Evolutionary conservation across 495 filamentous ascomycete genomes (phyloP).

Genomic region (Penicillium parvum): DNA sequence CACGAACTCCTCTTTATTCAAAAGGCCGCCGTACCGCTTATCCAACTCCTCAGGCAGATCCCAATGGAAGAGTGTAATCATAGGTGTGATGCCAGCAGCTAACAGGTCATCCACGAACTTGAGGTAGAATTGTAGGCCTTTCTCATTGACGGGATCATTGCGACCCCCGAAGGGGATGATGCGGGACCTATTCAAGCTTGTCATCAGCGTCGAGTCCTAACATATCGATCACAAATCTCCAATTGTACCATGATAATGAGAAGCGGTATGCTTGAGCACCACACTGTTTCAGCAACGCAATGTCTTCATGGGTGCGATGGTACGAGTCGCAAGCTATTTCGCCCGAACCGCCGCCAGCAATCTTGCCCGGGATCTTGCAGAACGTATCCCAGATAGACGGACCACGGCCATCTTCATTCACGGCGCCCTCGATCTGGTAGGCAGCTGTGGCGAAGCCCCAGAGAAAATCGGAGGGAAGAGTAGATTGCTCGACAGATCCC

Average conservation of each 20-base stretch:
- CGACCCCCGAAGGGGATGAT: slow-evolving; percentile 60
- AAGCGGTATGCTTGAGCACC: slow-evolving; percentile 67
- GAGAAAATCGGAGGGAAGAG: slow-evolving; percentile 67
- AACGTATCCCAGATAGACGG: slow-evolving; percentile 78
- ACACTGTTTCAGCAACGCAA: slow-evolving; percentile 62
- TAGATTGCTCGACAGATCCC: slow-evolving; percentile 29
- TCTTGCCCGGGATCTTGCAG: slow-evolving; percentile 68
- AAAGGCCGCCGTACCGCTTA: slow-evolving; percentile 47
- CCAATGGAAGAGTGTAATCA: slow-evolving; percentile 53
- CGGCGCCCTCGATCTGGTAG: slow-evolving; percentile 74
- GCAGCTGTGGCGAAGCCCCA: slow-evolving; percentile 84
- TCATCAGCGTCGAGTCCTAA: neutral
- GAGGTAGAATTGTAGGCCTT: slow-evolving; percentile 45
- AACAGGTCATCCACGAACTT: slow-evolving; percentile 48
- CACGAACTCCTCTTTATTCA: slow-evolving; percentile 50
- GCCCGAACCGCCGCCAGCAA: slow-evolving; percentile 64
- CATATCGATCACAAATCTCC: neutral
- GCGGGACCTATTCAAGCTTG: slow-evolving; percentile 47
- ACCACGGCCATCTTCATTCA: slow-evolving; percentile 62
- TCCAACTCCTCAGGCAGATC: slow-evolving; percentile 50
- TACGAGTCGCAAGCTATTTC: slow-evolving; percentile 74
- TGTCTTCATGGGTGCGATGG: slow-evolving; percentile 67
- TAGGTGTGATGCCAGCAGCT: slow-evolving; percentile 45
- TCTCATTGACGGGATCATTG: slow-evolving; percentile 44
- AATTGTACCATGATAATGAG: slow-evolving; percentile 63